Conservation (phyloP, 2,329 filamentous ascomycete species). For the Pseudogymnoascus sp. region DNA sequence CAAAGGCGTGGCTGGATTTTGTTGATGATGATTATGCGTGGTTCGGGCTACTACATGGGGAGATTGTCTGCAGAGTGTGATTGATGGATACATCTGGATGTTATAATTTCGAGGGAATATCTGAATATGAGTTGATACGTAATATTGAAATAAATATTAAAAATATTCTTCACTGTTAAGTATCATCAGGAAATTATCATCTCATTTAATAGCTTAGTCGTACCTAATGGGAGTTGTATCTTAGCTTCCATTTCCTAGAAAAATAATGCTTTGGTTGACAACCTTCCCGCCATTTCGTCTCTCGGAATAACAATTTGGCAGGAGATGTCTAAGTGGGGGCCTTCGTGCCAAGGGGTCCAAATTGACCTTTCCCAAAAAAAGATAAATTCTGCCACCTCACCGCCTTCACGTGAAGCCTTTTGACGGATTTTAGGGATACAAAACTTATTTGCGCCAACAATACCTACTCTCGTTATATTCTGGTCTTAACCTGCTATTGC, state of each 20-base stretch:
- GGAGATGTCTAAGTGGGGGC: neutral
- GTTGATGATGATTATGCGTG: slow-evolving; percentile 30
- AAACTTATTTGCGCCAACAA: slow-evolving; percentile 5
- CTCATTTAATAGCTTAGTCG: neutral
- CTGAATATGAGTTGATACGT: neutral
- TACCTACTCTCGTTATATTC: slow-evolving; percentile 4
- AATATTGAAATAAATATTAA: neutral
- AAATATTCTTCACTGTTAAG: neutral
- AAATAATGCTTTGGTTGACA: neutral
- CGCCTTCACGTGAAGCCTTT: slow-evolving; percentile 4
- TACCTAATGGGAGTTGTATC: neutral
- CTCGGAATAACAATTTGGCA: neutral
- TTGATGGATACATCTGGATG: neutral
- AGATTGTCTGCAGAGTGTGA: slow-evolving; percentile 28
- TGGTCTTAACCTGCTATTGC: neutral
- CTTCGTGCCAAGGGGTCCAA: neutral
- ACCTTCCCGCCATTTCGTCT: neutral
- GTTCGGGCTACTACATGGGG: slow-evolving; percentile 32
- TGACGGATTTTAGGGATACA: neutral
- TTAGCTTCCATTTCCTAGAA: neutral
- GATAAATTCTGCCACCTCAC: neutral
- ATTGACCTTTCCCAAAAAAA: neutral
- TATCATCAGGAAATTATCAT: neutral
- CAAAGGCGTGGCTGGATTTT: slow-evolving; percentile 30
- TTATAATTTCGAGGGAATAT: neutral